Evolutionary conservation across 176 grass and related monocot genomes (phyloP), one percentile per base, ranked within the genome.

Genomic region (Raddia distichophylla): DNA sequence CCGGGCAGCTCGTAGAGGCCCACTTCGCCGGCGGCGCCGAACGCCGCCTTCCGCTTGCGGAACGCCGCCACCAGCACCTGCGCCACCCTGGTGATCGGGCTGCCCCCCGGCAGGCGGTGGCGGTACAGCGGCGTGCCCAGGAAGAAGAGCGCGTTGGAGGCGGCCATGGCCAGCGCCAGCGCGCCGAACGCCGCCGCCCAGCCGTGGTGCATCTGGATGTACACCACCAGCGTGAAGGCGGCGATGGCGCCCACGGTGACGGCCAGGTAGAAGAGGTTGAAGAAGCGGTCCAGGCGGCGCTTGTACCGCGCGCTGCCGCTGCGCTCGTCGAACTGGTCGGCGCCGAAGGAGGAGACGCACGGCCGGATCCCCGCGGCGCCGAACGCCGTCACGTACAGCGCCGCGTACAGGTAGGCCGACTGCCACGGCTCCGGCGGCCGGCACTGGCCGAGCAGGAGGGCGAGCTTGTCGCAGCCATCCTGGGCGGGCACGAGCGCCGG

Each of bases 251-350:
- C 94, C 19, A 92, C 12, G 4, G 94, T 97, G 75, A 97, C 92
- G 61, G 90, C 93, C 51, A 97, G 90, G 81, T 97, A 97, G 69
- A 97, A 97, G 69, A 97, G 77, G 77, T 97, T 94, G 69, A 97
- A 97, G 78, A 94, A 97, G 0, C 85, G 78, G 64, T 94, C 94
- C 1, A 97, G 85, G 11, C 91, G 90, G 60, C 76, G 74, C 83
- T 85, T 92, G 86, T 97, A 97, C 34, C 18, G n/a, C 0, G 32
- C 40, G 6, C 66, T 63, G 27, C 27, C 27, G 27, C 33, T 70
- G 91, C 86, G 91, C 86, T 97, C 92, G 22, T 97, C 92, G 80
- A 97, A 94, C 86, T 97, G 94, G 84, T 97, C 94, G 37, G 94
- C 94, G 10, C 94, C 94, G 27, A 97, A 97, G 2, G 94, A 94